phyloP scores from a whole-genome alignment of 352 stramenopile species.

The Phytopythium ostracodes region DNA sequence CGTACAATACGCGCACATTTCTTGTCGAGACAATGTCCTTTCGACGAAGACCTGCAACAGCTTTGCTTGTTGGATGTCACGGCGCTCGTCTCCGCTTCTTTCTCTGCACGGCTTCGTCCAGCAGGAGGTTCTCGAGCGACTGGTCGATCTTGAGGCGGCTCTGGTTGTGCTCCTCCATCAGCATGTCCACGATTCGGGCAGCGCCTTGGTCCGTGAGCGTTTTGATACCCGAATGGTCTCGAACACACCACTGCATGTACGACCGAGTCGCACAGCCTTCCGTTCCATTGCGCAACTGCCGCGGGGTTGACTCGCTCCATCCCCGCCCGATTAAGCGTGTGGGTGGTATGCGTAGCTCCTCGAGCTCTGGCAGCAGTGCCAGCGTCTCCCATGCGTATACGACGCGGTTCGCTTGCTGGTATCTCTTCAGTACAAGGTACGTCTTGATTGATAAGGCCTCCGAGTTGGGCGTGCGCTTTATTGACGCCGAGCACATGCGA shows the following conservation, averaged over 20 bases:
- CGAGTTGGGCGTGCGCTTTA: neutral
- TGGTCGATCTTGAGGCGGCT: slow-evolving; percentile 21
- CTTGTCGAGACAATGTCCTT: no score
- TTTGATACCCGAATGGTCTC: neutral
- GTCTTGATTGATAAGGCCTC: neutral
- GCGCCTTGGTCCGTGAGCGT: neutral
- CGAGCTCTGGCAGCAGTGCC: neutral
- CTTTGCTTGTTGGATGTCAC: no score
- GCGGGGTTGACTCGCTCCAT: neutral
- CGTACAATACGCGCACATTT: no score
- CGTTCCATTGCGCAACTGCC: neutral
- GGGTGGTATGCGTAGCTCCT: neutral
- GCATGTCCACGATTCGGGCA: slow-evolving; percentile 13
- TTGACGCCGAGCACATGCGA: neutral
- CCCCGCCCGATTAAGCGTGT: neutral
- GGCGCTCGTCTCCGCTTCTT: no score
- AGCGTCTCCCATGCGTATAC: slow-evolving; percentile 16
- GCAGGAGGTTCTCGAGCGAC: slow-evolving; percentile 27
- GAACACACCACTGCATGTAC: neutral
- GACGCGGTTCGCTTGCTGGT: slow-evolving; percentile 8
- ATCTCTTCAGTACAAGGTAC: slow-evolving; percentile 23
- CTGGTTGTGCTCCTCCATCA: slow-evolving; percentile 16
- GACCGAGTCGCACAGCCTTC: neutral
- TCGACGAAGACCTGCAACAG: no score
- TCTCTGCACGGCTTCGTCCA: slow-evolving; percentile 17